Evolutionary conservation across 768 basidiomycete species (phyloP), one percentile per base, ranked within the genome.

Genomic region (Pleurotus citrinopileatus): DNA sequence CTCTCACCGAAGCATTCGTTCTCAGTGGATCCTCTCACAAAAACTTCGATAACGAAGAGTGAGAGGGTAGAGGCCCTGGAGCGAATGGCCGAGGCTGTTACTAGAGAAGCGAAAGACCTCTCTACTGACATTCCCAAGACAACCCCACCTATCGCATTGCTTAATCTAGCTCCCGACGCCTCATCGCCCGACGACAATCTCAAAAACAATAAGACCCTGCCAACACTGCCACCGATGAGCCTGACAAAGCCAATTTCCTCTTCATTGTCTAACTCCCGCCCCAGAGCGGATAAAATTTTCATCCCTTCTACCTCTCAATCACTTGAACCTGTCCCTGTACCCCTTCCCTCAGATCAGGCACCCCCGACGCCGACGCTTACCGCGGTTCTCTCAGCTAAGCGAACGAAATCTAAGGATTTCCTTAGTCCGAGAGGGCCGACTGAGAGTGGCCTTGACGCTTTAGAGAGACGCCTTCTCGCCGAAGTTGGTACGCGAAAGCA

Each of bases 401-500:
- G 59, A 48, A 8, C 53, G 47, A 3, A 60, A 47, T 57, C 43
- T 52, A 60, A 59, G 3, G 58, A 56, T 46, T 32, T 55, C 34
- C 47, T 58, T 59, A 55, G 52, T 42, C 60, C 54, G 59, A 46
- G 52, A 57, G 37, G 58, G 61, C 53, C 69, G 61, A 32, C 58
- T 3, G 81, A 81, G 59, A 83, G 74, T 46, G 89, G 89, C 7
- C 69, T 92, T 2, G 89, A 92, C 58, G 89, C 84, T 2, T 69
- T 92, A 6, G 89, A 92, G 63, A 73, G 81, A 44, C 73, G 83
- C 48, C 70, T 92, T 3, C 67, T 87, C 0, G 83, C 81, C 0
- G 83, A 91, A 60, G 89, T 91, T 5, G 89, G 89, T 23, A 91
- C 89, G 17, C 75, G 83, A 46, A 80, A 79, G 61, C 54, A 71